Evolutionary conservation across 2,329 filamentous ascomycete genomes (phyloP).

Genomic region (Colletotrichum sp.): DNA sequence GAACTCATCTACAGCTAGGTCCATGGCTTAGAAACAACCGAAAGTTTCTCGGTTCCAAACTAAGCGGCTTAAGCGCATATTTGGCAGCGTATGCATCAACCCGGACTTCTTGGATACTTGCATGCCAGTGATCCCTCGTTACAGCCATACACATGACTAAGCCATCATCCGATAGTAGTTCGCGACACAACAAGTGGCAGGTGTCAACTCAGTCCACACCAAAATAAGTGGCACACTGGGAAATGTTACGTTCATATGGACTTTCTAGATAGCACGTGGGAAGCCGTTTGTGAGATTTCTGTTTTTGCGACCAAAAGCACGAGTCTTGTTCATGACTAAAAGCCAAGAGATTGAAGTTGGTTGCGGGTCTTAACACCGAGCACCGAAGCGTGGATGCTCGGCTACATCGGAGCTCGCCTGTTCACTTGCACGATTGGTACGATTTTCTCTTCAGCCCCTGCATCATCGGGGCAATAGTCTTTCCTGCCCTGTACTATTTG

Average conservation of each 20-base stretch:
- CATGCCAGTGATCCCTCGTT: background rate
- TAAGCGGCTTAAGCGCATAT: background rate
- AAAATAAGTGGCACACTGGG: background rate
- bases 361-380: background rate
- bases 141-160: background rate
- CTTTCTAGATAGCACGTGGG: background rate
- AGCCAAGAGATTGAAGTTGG: background rate
- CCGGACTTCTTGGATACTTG: rapidly evolving
- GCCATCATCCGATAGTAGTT: background rate
- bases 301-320: background rate
- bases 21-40: background rate
- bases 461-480: background rate
- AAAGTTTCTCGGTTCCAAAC: background rate
- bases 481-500: background rate
- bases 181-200: background rate
- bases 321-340: background rate
- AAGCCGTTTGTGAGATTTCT: background rate
- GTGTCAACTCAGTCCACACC: background rate
- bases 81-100: background rate
- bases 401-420: background rate
- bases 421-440: background rate
- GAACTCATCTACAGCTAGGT: background rate
- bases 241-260: background rate
- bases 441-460: background rate
- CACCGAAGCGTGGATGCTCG: background rate